A percentile compares a stretch with the other conserved stretches of the same genome.
Evolutionary conservation across 2,329 filamentous ascomycete species (phyloP).

Genomic region (Huntiella savannae): DNA sequence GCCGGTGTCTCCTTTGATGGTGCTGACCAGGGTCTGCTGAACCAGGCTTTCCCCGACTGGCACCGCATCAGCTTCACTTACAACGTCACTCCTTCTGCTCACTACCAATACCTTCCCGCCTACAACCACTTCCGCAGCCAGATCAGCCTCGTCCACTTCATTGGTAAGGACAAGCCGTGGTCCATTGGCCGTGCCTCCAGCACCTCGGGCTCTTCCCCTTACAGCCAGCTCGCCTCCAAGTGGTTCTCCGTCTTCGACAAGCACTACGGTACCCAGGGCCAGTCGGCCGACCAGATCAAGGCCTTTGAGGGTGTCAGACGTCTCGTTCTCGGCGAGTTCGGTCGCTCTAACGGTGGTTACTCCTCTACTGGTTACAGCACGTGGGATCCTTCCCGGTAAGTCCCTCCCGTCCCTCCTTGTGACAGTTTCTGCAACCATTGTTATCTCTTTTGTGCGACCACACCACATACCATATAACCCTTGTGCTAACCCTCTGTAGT

Average conservation of each 20-base stretch:
- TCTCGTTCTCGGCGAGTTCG: slow-evolving; percentile 34
- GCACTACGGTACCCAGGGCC: slow-evolving; percentile 43
- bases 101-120: slow-evolving; percentile 93
- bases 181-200: slow-evolving; percentile 35
- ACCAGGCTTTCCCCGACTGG: slow-evolving; percentile 81
- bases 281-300: slow-evolving; percentile 8
- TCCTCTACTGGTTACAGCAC: slow-evolving; percentile 7
- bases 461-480: background rate
- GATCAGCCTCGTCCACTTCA: slow-evolving; percentile 87
- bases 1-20: slow-evolving; percentile 88
- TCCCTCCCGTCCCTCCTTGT: background rate
- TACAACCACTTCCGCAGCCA: slow-evolving; percentile 82
- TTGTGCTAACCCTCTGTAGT: slow-evolving; percentile 4
- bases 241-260: slow-evolving; percentile 94
- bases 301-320: slow-evolving; percentile 27
- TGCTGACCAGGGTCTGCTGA: slow-evolving; percentile 85
- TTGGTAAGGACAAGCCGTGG: slow-evolving; percentile 85
- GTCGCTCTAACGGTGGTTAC: slow-evolving; percentile 4
- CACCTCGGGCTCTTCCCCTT: slow-evolving; percentile 16
- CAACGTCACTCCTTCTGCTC: slow-evolving; percentile 89
- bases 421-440: background rate
- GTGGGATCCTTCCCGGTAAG: slow-evolving; percentile 13
- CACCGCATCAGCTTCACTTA: slow-evolving; percentile 86
- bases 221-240: slow-evolving; percentile 58
- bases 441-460: background rate